A percentile compares a stretch with the other conserved stretches of the same genome.
Evolutionary conservation across 1,284 basidiomycete genomes (phyloP).

Genomic region (Apiotrichum porosum): DNA sequence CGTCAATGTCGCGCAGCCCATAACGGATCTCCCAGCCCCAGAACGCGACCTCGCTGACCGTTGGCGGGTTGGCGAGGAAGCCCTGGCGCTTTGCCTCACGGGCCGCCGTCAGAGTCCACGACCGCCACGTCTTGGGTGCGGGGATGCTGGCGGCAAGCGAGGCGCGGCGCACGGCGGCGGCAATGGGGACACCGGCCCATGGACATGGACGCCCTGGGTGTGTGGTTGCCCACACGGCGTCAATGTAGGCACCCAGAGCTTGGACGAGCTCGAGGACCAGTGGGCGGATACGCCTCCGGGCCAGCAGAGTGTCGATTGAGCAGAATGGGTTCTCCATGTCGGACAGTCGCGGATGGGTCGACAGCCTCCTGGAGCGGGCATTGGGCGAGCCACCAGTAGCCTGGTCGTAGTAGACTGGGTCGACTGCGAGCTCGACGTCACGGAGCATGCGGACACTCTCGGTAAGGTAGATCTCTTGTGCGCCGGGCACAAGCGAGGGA

Average conservation of each 20-base stretch:
- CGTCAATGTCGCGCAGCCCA: constrained; percentile 37
- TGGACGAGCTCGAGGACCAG: constrained; percentile 42
- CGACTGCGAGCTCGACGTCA: constrained; percentile 43
- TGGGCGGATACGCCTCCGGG: constrained; percentile 36
- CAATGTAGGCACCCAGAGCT: constrained; percentile 39
- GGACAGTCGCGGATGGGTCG: constrained; percentile 29
- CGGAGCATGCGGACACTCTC: constrained; percentile 35
- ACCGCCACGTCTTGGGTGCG: constrained; percentile 23
- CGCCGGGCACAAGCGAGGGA: not conserved
- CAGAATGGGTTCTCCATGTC: constrained; percentile 38
- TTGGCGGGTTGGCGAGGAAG: constrained; percentile 22
- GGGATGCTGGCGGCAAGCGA: not conserved
- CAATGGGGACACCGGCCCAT: constrained; percentile 11
- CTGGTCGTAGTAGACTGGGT: constrained; percentile 21
- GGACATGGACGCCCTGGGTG: constrained; percentile 21
- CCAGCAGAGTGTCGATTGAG: constrained; percentile 27
- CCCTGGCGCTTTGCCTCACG: constrained; percentile 31
- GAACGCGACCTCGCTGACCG: constrained; percentile 26
- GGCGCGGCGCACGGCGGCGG: not conserved
- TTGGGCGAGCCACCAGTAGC: constrained; percentile 1
- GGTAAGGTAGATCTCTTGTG: constrained; percentile 32
- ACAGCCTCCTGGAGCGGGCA: constrained; percentile 16
- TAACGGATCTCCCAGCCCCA: constrained; percentile 38
- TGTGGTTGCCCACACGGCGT: constrained; percentile 34
- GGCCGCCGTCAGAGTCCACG: constrained; percentile 36